These are phyloP conservation scores for Colletotrichum coccodes DNA, from an alignment of 2,329 filamentous ascomycete species.

Conservation along the genomic window DNA sequence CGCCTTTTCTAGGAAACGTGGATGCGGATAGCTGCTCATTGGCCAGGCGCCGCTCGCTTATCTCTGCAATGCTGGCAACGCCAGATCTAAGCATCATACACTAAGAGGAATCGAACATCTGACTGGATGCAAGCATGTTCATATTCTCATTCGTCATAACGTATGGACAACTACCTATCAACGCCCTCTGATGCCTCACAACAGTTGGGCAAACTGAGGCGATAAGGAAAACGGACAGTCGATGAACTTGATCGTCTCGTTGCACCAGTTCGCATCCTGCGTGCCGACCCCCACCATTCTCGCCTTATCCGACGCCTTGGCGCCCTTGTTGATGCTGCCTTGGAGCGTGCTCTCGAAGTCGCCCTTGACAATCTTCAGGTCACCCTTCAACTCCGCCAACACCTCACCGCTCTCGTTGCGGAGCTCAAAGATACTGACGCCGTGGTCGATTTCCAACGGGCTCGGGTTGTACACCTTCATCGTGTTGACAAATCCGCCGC, in stretches of 20 bases:
- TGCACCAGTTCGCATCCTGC: constrained; percentile 40
- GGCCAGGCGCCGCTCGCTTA: not conserved
- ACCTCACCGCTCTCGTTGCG: constrained; percentile 38
- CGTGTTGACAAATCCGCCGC: constrained; percentile 31
- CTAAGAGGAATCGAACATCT: not conserved
- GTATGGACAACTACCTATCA: not conserved
- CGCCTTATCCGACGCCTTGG: constrained; percentile 33
- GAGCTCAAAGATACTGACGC: constrained; percentile 44
- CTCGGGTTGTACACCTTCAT: constrained; percentile 43
- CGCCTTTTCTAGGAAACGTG: too few relatives aligned
- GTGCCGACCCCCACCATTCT: constrained; percentile 39
- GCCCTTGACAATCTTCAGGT: constrained; percentile 40
- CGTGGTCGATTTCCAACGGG: constrained; percentile 44
- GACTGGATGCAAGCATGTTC: not conserved
- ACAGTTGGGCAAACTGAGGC: constrained; percentile 25
- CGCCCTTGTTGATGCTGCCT: constrained; percentile 34
- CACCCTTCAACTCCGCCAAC: constrained; percentile 41
- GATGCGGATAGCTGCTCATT: not conserved
- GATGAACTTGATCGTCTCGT: constrained; percentile 40
- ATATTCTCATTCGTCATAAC: constrained; percentile 24
- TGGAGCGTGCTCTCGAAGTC: constrained; percentile 41
- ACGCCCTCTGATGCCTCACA: not conserved
- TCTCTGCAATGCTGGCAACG: not conserved
- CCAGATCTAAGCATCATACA: constrained; percentile 11
- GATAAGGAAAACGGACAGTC: constrained; percentile 34